A percentile compares a stretch with the other conserved stretches of the same genome.
phyloP scores from a whole-genome alignment of 192 early-diverging fungal species.

The Physocladia obscura region DNA sequence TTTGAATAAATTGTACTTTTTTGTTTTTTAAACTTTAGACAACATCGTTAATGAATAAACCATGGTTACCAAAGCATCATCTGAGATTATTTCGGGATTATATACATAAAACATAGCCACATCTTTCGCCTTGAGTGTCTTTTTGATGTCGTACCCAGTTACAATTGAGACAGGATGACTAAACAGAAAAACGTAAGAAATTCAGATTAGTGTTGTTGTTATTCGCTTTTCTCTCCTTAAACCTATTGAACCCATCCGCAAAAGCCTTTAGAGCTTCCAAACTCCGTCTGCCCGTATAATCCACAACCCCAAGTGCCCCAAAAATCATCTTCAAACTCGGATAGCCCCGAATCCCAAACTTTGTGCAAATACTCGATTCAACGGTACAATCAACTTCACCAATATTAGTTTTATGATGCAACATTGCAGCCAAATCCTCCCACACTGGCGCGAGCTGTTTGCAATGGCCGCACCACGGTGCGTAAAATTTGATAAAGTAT shows the following conservation, averaged over 20 bases:
- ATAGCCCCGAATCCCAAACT: conserved; percentile 72
- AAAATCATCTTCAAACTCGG: conserved; percentile 70
- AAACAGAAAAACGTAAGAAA: too few relatives aligned
- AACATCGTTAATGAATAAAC: not conserved
- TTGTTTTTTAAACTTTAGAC: not conserved
- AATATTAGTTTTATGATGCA: conserved; percentile 65
- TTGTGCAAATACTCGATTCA: conserved; percentile 29
- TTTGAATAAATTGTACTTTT: conserved; percentile 38
- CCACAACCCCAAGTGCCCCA: conserved; percentile 30
- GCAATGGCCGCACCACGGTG: conserved; percentile 34
- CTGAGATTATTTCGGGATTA: conserved; percentile 6
- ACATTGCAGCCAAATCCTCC: conserved; percentile 57
- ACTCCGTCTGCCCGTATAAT: conserved; percentile 46
- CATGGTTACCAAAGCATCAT: conserved; percentile 8
- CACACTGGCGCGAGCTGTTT: conserved; percentile 58
- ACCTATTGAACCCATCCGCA: conserved; percentile 20
- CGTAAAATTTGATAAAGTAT: conserved; percentile 13
- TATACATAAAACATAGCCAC: conserved; percentile 33
- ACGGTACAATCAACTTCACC: conserved; percentile 74
- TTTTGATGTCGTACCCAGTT: not conserved
- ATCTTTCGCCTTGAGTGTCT: conserved; percentile 2
- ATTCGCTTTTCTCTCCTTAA: not conserved
- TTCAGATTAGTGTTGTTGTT: too few relatives aligned
- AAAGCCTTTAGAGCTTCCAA: conserved; percentile 51
- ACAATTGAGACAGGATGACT: conserved; percentile 13